A percentile compares a stretch with the other conserved stretches of the same genome.
Evolutionary conservation across 208 protist species (phyloP).

Genomic region (Blastocrithidia nonstop): DNA sequence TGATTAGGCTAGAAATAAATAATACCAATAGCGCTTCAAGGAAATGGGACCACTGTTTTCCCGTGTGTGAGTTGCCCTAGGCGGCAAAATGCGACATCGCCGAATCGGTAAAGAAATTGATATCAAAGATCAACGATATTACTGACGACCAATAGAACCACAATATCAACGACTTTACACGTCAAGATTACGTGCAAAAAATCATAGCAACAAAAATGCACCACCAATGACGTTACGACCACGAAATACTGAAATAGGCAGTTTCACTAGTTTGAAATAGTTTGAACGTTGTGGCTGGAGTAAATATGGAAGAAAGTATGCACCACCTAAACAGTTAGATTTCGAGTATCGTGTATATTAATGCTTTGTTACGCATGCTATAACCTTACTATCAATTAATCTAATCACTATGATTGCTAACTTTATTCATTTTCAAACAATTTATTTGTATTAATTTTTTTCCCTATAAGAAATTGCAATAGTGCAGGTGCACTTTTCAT

Average conservation of each 20-base stretch:
- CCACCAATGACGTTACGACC: conserved; percentile 54
- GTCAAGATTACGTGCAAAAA: conserved; percentile 51
- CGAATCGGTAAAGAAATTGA: conserved; percentile 78
- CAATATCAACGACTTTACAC: conserved; percentile 86
- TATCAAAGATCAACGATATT: conserved; percentile 80
- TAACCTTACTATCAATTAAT: background rate
- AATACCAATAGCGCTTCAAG: conserved; percentile 81
- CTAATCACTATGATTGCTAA: background rate
- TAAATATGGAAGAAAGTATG: conserved; percentile 54
- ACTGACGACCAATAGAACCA: conserved; percentile 82
- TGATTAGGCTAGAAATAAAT: conserved; percentile 65
- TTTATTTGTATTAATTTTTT: background rate
- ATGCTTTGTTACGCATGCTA: background rate
- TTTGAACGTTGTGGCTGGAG: conserved; percentile 63
- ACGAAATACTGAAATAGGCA: conserved; percentile 58
- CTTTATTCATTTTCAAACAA: background rate
- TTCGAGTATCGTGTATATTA: conserved; percentile 83
- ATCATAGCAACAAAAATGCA: conserved; percentile 37
- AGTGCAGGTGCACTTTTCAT: no score
- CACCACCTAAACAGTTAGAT: conserved; percentile 55
- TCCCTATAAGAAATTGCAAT: background rate
- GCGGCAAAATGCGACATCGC: conserved; percentile 81
- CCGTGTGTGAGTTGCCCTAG: conserved; percentile 75
- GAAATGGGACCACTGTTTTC: conserved; percentile 79
- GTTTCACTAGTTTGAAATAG: conserved; percentile 26